phyloP scores from a whole-genome alignment of 495 filamentous ascomycete genomes.

The Arthonia radiata region DNA sequence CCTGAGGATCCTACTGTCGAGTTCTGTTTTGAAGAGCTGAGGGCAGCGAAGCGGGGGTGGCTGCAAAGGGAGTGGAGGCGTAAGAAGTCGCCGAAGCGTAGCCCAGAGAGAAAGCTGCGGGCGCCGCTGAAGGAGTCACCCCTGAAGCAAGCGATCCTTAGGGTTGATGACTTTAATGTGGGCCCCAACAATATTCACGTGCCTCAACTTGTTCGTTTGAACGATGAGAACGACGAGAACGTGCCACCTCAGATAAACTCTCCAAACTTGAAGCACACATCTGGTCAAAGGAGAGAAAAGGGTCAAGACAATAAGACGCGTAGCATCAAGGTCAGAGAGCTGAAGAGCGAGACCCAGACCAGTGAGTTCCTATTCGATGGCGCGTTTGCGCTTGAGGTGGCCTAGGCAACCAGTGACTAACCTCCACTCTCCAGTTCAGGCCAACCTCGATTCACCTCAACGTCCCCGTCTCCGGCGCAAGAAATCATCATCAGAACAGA shows the following conservation, averaged over 20 bases:
- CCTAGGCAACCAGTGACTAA: background rate
- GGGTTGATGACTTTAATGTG: too few species aligned
- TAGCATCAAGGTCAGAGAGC: constrained; percentile 52
- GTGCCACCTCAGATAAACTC: too few species aligned
- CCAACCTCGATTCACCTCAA: constrained; percentile 70
- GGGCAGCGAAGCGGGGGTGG: constrained; percentile 60
- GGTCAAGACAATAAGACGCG: constrained; percentile 19
- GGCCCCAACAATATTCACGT: too few species aligned
- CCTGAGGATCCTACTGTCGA: constrained; percentile 37
- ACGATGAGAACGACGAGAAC: constrained; percentile 13
- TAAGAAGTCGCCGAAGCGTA: background rate
- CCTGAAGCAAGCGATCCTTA: background rate
- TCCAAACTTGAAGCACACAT: too few species aligned
- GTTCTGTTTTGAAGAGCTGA: constrained; percentile 73
- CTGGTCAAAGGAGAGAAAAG: too few species aligned
- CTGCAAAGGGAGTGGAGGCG: constrained; percentile 38
- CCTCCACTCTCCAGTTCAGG: constrained; percentile 41
- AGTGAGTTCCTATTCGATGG: constrained; percentile 25
- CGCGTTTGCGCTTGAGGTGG: constrained; percentile 3
- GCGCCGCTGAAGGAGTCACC: background rate
- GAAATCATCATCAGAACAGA: constrained; percentile 41
- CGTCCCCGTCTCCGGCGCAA: constrained; percentile 50
- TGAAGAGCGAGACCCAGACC: constrained; percentile 49
- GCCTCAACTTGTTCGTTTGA: too few species aligned
- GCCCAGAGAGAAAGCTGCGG: background rate